phyloP scores from a whole-genome alignment of 345 rosid genomes.

The Camelina sativa region DNA sequence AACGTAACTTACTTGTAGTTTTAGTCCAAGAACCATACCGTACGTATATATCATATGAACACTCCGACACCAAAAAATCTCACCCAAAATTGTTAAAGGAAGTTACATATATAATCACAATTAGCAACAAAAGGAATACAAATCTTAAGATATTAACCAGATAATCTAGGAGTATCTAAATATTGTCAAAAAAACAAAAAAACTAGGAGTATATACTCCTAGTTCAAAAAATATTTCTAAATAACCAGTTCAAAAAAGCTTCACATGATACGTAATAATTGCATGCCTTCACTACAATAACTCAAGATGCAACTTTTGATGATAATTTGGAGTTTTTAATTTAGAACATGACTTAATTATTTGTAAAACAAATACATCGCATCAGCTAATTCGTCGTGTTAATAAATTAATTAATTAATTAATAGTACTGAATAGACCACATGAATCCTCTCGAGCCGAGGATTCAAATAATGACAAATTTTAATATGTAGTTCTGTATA shows the following conservation, averaged over 20 bases:
- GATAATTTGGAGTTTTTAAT: conserved; percentile 19
- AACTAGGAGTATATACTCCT: too few species aligned
- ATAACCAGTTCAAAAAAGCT: conserved; percentile 7
- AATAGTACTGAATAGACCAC: conserved; percentile 24
- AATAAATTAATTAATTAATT: background rate
- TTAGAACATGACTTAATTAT: background rate
- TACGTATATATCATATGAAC: background rate
- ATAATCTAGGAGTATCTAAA: conserved; percentile 22
- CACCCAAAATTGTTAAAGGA: background rate
- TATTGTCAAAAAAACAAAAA: too few species aligned
- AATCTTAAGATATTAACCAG: conserved; percentile 18
- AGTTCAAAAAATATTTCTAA: too few species aligned
- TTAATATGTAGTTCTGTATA: background rate
- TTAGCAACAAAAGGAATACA: conserved; percentile 28
- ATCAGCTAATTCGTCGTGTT: conserved; percentile 18
- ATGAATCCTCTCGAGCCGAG: conserved; percentile 33
- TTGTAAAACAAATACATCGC: background rate
- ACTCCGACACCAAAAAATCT: background rate
- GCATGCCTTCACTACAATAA: conserved; percentile 1
- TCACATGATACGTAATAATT: conserved; percentile 18
- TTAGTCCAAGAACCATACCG: background rate
- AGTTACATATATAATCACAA: background rate
- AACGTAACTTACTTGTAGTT: background rate
- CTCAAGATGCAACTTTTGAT: conserved; percentile 24
- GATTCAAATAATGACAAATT: conserved; percentile 1